Base-by-base conservation (phyloP, 441 rosid species). In the Gossypium gossypioides region DNA sequence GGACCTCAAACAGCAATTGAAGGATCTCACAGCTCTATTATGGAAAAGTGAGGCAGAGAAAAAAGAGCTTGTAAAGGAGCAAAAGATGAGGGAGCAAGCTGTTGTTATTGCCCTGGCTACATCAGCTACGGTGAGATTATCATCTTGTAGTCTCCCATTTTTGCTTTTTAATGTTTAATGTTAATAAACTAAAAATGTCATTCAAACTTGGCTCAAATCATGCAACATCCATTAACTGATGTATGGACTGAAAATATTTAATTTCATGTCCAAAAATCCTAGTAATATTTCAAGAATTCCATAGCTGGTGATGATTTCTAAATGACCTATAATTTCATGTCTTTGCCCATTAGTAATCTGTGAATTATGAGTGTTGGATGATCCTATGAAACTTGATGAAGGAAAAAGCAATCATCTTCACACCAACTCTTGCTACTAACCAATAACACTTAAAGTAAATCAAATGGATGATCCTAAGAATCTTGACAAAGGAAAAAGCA, bases 1-100 rank as follows among this genome's bases (percentile, higher is more conserved):
- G 72, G 93, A 89, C 74, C 74, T 84, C 64, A 85, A 84, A 69
- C 87, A 87, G 72, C 84, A 89, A 61, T 71, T 87, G 44, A 82
- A 75, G 72, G 89, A 87, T 58, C 87, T 89, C 0, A 80, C 84
- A 67, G 71, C 78, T 61, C 74, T 89, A 70, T 68, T 89, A 61
- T 80, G 81, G 51, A 82, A 87, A 79, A 83, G 85, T 51, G 90
- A 89, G 78, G 66, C 81, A 6, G 82, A 80, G 74, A 87, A 85
- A 75, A 80, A 81, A 76, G 88, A 89, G 61, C 81, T 82, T 37
- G 76, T 87, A 71, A 82, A 80, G 79, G 89, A 85, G 76, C 85
- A 85, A 72, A 82, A 77, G 74, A 75, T 81, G 64, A 86, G 84
- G 69, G 93, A 86, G 72, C 88, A 87, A 77, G 83, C 86, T 74